Percentiles rank a stretch among this genome's conserved stretches.
These are phyloP conservation scores for Grosmannia huntii DNA, from an alignment of 2,329 filamentous ascomycete species.

Conservation along the genomic window DNA sequence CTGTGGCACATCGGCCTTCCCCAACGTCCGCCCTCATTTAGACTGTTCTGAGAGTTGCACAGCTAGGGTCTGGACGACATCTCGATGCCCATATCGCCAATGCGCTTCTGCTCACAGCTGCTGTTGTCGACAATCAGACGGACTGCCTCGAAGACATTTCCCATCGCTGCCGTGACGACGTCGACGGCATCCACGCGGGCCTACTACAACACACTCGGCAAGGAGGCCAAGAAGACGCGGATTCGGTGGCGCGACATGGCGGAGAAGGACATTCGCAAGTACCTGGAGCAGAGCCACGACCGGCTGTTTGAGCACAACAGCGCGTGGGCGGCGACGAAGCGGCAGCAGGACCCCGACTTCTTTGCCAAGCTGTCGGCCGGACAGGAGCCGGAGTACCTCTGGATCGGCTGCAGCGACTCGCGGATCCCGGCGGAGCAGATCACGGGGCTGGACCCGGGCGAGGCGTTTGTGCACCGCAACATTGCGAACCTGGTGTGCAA, in stretches of 20 bases:
- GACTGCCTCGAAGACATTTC: too few relatives aligned
- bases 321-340: constrained; percentile 50
- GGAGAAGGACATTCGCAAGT: constrained; percentile 32
- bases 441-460: constrained; percentile 70
- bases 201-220: neutral
- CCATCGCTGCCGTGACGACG: too few relatives aligned
- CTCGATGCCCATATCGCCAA: too few relatives aligned
- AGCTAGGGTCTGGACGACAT: too few relatives aligned
- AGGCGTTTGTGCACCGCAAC: constrained; percentile 90
- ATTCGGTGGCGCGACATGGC: constrained; percentile 4
- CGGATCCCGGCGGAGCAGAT: constrained; percentile 87
- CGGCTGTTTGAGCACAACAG: constrained; percentile 57
- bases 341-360: constrained; percentile 46
- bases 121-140: too few relatives aligned
- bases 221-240: neutral
- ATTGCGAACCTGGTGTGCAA: constrained; percentile 80
- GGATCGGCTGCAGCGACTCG: constrained; percentile 86
- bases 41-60: too few relatives aligned
- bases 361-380: constrained; percentile 52
- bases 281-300: constrained; percentile 52
- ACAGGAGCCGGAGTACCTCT: constrained; percentile 61
- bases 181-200: too few relatives aligned
- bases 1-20: too few relatives aligned
- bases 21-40: too few relatives aligned
- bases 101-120: too few relatives aligned